phyloP scores from a whole-genome alignment of 768 basidiomycete species.

The Trametes cingulata region DNA sequence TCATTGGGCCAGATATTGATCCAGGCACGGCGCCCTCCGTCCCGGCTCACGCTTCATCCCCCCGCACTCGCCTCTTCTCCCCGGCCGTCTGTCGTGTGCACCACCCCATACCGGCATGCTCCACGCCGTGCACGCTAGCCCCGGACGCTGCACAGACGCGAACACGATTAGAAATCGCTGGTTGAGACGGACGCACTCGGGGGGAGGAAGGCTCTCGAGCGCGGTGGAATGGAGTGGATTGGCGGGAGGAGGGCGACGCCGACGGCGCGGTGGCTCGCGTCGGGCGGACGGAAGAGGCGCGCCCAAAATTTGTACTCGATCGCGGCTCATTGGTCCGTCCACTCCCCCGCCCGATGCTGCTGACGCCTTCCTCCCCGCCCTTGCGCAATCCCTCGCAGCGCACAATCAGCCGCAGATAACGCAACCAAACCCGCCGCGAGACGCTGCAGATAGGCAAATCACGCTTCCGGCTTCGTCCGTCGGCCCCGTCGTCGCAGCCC shows the following conservation, averaged over 20 bases:
- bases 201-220: not conserved
- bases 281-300: not conserved
- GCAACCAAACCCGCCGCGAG: not conserved
- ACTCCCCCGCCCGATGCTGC: not conserved
- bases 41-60: not conserved
- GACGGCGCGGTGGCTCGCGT: not conserved
- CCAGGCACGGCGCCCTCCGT: not conserved
- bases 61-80: not conserved
- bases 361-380: not conserved
- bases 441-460: conserved; percentile 1
- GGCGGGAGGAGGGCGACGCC: not conserved
- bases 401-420: not conserved
- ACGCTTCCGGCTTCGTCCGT: not conserved
- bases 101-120: not conserved
- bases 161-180: too few relatives aligned
- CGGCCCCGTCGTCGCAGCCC: not conserved
- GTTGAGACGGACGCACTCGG: too few relatives aligned
- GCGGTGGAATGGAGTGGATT: not conserved
- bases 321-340: conserved; percentile 1
- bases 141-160: not conserved
- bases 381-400: not conserved
- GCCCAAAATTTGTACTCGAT: conserved; percentile 1
- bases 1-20: not conserved
- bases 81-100: not conserved
- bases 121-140: not conserved